A percentile compares a stretch with the other conserved stretches of the same genome.
Conservation (phyloP, 2,329 filamentous ascomycete genomes). For the Xylaria sp. region DNA sequence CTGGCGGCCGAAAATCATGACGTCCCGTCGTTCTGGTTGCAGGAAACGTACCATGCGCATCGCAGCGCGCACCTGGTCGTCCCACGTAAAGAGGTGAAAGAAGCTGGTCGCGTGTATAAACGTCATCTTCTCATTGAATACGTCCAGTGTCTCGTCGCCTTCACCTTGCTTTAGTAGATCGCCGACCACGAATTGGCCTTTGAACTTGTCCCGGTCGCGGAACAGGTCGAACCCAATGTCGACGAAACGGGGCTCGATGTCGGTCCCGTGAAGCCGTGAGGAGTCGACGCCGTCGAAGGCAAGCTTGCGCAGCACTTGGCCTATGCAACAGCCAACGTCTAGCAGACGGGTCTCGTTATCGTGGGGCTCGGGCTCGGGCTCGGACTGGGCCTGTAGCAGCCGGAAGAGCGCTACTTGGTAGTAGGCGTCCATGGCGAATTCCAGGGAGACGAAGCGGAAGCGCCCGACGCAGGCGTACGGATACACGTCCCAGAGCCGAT, state of each 20-base stretch:
- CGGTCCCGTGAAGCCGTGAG: constrained; percentile 61
- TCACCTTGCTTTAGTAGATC: constrained; percentile 57
- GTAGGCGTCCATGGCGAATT: constrained; percentile 55
- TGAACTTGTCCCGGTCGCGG: constrained; percentile 62
- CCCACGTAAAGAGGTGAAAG: constrained; percentile 63
- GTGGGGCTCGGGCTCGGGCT: background rate
- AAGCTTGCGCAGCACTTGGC: constrained; percentile 62
- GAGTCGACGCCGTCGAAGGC: constrained; percentile 62
- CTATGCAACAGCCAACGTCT: constrained; percentile 64
- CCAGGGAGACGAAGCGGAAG: constrained; percentile 62
- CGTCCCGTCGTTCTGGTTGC: constrained; percentile 56
- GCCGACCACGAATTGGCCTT: constrained; percentile 61
- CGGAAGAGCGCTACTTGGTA: constrained; percentile 58
- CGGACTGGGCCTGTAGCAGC: constrained; percentile 50
- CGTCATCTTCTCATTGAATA: constrained; percentile 56
- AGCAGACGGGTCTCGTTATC: constrained; percentile 53
- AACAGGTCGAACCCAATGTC: constrained; percentile 73
- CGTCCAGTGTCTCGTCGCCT: constrained; percentile 42
- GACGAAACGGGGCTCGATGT: constrained; percentile 62
- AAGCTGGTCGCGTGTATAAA: constrained; percentile 63
- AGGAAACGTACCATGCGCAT: constrained; percentile 59
- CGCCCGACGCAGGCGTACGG: constrained; percentile 60
- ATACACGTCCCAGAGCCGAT: constrained; percentile 59
- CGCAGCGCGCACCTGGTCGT: constrained; percentile 59
- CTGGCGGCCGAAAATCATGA: constrained; percentile 64